These are phyloP conservation scores for Rubroboletus satanas DNA, from an alignment of 768 basidiomycete genomes.

Conservation along the genomic window DNA sequence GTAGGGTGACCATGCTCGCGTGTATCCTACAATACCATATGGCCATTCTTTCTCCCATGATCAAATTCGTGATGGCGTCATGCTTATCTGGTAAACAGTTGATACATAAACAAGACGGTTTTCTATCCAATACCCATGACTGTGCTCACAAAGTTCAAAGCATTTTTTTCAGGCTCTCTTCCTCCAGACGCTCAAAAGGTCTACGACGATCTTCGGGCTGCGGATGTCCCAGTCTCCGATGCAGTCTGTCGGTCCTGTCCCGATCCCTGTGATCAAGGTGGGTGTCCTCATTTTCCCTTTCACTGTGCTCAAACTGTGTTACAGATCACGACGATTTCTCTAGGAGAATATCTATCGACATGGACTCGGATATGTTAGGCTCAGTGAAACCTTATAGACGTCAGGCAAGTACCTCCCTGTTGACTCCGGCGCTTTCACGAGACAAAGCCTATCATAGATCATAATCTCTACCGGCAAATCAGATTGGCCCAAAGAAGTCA, in stretches of 20 bases:
- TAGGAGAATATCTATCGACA: constrained; percentile 70
- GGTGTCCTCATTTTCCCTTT: constrained; percentile 22
- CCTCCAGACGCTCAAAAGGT: constrained; percentile 38
- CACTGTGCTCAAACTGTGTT: constrained; percentile 17
- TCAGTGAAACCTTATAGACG: constrained; percentile 80
- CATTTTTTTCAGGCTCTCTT: constrained; percentile 14
- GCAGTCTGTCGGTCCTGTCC: constrained; percentile 72
- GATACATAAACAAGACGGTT: background rate
- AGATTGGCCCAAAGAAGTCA: constrained; percentile 85
- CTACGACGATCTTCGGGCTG: constrained; percentile 49
- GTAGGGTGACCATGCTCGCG: background rate
- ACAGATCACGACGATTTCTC: constrained; percentile 75
- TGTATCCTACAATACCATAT: background rate
- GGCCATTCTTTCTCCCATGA: background rate
- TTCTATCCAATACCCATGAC: constrained; percentile 14
- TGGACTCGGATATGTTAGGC: constrained; percentile 79
- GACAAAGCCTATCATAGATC: constrained; percentile 43
- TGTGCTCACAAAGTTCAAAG: constrained; percentile 24
- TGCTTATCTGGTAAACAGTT: constrained; percentile 2
- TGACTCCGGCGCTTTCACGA: background rate
- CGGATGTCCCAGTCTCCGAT: constrained; percentile 59
- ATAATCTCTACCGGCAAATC: constrained; percentile 86
- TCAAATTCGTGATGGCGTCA: background rate
- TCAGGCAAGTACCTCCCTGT: constrained; percentile 47
- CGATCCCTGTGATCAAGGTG: constrained; percentile 74